Percentiles rank a stretch among this genome's conserved stretches.
phyloP scores from a whole-genome alignment of 2,329 filamentous ascomycete species.

The Elsinoe fawcettii region DNA sequence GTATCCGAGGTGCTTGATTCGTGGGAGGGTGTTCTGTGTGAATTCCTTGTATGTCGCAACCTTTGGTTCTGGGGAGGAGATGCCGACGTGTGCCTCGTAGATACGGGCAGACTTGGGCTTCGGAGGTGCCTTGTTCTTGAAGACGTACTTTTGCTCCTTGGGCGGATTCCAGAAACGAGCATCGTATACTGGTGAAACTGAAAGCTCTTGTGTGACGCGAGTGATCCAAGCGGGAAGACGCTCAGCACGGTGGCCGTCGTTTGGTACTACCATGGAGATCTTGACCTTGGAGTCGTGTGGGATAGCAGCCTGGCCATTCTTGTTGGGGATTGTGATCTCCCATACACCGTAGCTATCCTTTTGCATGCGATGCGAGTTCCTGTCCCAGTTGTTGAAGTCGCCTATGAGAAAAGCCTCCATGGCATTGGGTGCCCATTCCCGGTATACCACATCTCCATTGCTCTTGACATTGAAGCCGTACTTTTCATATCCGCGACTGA shows the following conservation, averaged over 20 bases:
- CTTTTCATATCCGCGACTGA: conserved; percentile 76
- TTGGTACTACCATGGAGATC: conserved; percentile 71
- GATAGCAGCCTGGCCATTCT: conserved; percentile 68
- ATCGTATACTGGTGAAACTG: conserved; percentile 85
- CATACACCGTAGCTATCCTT: conserved; percentile 81
- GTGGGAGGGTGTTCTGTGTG: conserved; percentile 80
- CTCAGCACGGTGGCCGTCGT: conserved; percentile 68
- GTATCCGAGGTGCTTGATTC: conserved; percentile 85
- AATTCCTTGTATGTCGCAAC: conserved; percentile 98
- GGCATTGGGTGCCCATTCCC: conserved; percentile 95
- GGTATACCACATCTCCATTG: conserved; percentile 80
- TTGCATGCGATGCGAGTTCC: conserved; percentile 75
- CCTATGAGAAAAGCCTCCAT: conserved; percentile 77
- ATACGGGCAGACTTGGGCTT: conserved; percentile 83
- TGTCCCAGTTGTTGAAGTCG: conserved; percentile 93
- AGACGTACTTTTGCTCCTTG: conserved; percentile 63
- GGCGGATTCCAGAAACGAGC: conserved; percentile 97
- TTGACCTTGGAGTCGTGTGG: conserved; percentile 94
- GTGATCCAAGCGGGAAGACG: conserved; percentile 94
- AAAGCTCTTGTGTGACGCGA: conserved; percentile 88
- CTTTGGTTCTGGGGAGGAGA: conserved; percentile 80
- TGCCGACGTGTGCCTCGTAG: conserved; percentile 98
- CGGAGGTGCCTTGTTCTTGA: conserved; percentile 73
- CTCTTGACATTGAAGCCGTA: conserved; percentile 77
- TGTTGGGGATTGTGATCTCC: conserved; percentile 68